Evolutionary conservation across 495 filamentous ascomycete genomes (phyloP), one percentile per base, ranked within the genome.

Genomic region (Talaromyces wortmannii): DNA sequence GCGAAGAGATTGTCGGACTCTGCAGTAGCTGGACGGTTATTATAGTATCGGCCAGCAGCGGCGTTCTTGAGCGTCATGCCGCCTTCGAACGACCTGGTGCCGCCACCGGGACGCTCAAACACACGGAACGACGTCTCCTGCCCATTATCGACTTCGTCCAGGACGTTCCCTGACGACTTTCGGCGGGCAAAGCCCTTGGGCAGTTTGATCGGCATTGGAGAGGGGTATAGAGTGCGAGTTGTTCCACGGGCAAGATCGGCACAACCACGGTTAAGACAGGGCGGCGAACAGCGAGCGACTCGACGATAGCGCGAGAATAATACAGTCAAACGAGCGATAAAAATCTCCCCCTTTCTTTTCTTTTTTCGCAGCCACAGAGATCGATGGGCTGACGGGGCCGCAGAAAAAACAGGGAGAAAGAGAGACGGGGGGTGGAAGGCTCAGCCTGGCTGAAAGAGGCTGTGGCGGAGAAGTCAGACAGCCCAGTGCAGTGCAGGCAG

Each of bases 191-290:
- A 87, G 56, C 70, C 67, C 64, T 84, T 88, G 51, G 82, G 82
- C 53, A 87, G 74, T 72, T 85, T 86, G 69, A 86, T 87, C 69
- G 85, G 85, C 83, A 87, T 87, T 59, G 56, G 45, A 56, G 49
- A 56, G 30, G 4, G 12, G 11, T 6, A 30, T 5, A 42, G 30
- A 50, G 29, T 6, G 10, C 17, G 12, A 29, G 11, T 50, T 50
- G 30, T 18, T 30, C n/a, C 30, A 33, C 10, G 43, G 42, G 13
- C 43, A 42, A 45, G 33, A 45, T 40, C 33, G 30, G 18, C n/a
- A 52, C 17, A 36, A 18, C 12, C 48, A 31, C 23, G 50, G 16
- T 33, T 45, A 2, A 23, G 23, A 23, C 23, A 23, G 23, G 23
- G 4, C 23, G 23, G 23, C 23, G 23, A n/a, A n/a, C n/a, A n/a